Percentiles rank a stretch among this genome's conserved stretches.
Conservation (phyloP, 345 rosid species). For the Carallia brachiata region DNA sequence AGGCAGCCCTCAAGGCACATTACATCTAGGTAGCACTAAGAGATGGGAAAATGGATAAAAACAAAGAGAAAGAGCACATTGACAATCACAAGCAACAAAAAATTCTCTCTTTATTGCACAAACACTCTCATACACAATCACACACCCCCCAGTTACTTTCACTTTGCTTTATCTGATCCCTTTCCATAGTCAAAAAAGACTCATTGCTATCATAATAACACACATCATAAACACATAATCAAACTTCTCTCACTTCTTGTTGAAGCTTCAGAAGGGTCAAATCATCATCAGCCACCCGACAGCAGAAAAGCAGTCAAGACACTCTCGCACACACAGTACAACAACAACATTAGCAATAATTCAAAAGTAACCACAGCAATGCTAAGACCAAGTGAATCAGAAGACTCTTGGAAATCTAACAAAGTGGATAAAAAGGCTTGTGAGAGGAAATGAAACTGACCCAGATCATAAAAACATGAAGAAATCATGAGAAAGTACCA, state of each 20-base stretch:
- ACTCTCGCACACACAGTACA: no score
- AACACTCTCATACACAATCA: constrained; percentile 1
- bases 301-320: no score
- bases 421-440: constrained; percentile 8
- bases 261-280: constrained; percentile 32
- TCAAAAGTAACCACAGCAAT: neutral
- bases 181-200: constrained; percentile 46
- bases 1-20: constrained; percentile 30
- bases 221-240: constrained; percentile 41
- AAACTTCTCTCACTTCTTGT: constrained; percentile 34
- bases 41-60: constrained; percentile 14
- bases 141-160: constrained; percentile 21
- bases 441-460: constrained; percentile 20
- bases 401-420: neutral
- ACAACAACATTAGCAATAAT: no score
- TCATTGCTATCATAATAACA: constrained; percentile 31
- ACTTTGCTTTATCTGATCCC: constrained; percentile 32
- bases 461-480: constrained; percentile 20
- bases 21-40: constrained; percentile 27
- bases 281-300: constrained; percentile 10
- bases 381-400: neutral
- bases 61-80: constrained; percentile 15
- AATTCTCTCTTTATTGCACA: constrained; percentile 21
- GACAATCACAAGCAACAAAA: constrained; percentile 25
- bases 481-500: constrained; percentile 9